Conservation (phyloP, 768 basidiomycete genomes). For the Rhodosporidiobolus odoratus region DNA sequence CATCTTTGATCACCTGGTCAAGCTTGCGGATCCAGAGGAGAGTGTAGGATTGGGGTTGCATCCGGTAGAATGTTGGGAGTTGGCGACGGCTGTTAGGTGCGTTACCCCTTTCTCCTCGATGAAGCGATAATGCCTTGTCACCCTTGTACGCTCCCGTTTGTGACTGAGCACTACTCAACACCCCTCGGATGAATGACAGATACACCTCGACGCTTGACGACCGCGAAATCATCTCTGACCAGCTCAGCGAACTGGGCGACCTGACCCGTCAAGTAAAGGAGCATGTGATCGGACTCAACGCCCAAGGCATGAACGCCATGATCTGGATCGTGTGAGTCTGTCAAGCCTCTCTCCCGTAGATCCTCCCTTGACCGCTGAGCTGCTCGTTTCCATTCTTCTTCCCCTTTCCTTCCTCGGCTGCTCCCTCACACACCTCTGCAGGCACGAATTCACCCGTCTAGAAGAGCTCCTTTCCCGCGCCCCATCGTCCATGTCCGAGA, state of each 20-base stretch:
- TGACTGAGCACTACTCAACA: too few species aligned
- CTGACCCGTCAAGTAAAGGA: conserved; percentile 42
- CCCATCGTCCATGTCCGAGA: not conserved
- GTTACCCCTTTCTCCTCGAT: not conserved
- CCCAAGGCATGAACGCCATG: conserved; percentile 42
- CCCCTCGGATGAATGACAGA: too few species aligned
- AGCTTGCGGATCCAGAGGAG: conserved; percentile 20
- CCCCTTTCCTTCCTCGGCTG: not conserved
- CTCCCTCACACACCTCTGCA: not conserved
- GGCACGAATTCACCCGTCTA: conserved; percentile 39
- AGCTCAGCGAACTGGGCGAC: conserved; percentile 30
- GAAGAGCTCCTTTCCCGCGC: conserved; percentile 33
- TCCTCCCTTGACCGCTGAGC: not conserved
- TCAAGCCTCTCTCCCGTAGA: not conserved
- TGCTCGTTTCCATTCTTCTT: not conserved
- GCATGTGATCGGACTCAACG: conserved; percentile 34
- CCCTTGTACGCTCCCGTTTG: not conserved
- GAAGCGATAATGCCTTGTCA: not conserved
- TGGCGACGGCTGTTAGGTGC: conserved; percentile 40
- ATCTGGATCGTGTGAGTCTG: conserved; percentile 33
- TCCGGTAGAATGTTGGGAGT: conserved; percentile 43
- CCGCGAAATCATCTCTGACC: conserved; percentile 11
- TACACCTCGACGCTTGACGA: conserved; percentile 38
- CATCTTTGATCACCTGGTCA: conserved; percentile 40
- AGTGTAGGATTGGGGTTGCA: conserved; percentile 30